These are phyloP conservation scores for Termitomyces sp. DNA, from an alignment of 768 basidiomycete genomes.

Conservation along the genomic window DNA sequence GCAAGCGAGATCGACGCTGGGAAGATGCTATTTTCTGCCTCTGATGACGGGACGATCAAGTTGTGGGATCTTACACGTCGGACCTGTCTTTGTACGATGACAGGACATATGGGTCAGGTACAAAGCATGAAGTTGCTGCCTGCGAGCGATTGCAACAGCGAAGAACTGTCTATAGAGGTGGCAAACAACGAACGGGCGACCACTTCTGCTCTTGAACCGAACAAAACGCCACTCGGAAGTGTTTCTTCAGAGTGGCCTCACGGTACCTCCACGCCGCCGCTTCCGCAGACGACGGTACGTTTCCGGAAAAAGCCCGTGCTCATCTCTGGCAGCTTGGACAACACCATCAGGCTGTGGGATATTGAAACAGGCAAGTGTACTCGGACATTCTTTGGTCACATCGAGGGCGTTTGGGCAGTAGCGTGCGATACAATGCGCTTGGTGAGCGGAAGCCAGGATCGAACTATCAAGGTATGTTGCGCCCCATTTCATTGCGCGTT, in stretches of 20 bases:
- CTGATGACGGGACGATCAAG: conserved; percentile 89
- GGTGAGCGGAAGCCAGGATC: conserved; percentile 91
- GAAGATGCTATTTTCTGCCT: conserved; percentile 96
- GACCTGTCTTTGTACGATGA: conserved; percentile 78
- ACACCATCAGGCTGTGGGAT: conserved; percentile 96
- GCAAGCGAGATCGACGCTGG: conserved; percentile 63
- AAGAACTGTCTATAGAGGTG: conserved; percentile 7
- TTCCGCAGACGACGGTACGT: background rate
- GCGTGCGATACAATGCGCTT: conserved; percentile 88
- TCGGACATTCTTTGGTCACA: conserved; percentile 91
- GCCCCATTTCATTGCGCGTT: background rate
- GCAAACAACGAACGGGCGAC: background rate
- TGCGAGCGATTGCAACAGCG: conserved; percentile 49
- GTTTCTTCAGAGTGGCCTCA: background rate
- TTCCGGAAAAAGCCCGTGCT: conserved; percentile 61
- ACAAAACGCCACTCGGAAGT: background rate
- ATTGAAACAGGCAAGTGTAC: conserved; percentile 76
- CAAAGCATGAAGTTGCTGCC: conserved; percentile 83
- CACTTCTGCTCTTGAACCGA: background rate
- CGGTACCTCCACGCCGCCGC: background rate
- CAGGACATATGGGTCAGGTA: conserved; percentile 91
- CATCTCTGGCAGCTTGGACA: conserved; percentile 88
- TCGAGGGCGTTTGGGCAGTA: conserved; percentile 97
- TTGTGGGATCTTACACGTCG: conserved; percentile 88
- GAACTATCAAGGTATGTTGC: conserved; percentile 85